Percentiles rank a stretch among this genome's conserved stretches.
phyloP scores from a whole-genome alignment of 805 yeast species.

The Candida cerambycidarum region DNA sequence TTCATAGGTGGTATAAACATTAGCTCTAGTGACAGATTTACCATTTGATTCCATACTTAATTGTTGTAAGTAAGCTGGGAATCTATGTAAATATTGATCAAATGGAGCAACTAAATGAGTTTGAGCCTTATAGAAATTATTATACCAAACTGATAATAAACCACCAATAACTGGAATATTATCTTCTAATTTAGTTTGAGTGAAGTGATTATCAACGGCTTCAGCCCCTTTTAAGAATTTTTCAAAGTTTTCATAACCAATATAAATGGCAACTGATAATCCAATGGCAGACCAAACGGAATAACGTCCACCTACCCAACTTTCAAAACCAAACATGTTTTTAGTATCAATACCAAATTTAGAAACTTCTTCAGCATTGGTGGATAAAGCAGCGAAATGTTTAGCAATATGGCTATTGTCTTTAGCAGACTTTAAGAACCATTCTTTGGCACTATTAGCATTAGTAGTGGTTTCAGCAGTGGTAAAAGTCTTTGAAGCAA shows the following conservation, averaged over 20 bases:
- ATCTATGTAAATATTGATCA: constrained; percentile 97
- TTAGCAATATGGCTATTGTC: constrained; percentile 79
- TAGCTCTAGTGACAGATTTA: constrained; percentile 92
- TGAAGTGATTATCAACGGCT: constrained; percentile 92
- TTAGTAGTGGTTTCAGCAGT: constrained; percentile 98
- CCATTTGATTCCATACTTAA: constrained; percentile 99
- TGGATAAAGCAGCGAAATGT: constrained; percentile 96
- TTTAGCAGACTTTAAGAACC: constrained; percentile 81
- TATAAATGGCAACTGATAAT: constrained; percentile 88
- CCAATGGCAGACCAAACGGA: constrained; percentile 99
- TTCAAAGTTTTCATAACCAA: constrained; percentile 94
- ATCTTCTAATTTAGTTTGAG: constrained; percentile 76
- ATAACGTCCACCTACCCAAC: constrained; percentile 99
- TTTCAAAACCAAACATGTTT: constrained; percentile 98
- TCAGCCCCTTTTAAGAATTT: constrained; percentile 95
- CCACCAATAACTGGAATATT: constrained; percentile 96
- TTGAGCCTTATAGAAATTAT: constrained; percentile 97
- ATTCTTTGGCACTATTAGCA: constrained; percentile 90
- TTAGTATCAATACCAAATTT: constrained; percentile 96
- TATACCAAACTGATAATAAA: constrained; percentile 94
- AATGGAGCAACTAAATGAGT: constrained; percentile 98
- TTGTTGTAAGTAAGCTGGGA: constrained; percentile 99
- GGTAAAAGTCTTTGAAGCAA: constrained; percentile 98
- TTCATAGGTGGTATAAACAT: constrained; percentile 87
- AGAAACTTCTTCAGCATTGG: constrained; percentile 86